Conservation (phyloP, 805 yeast genomes). For the Kuraishia ogatae region DNA sequence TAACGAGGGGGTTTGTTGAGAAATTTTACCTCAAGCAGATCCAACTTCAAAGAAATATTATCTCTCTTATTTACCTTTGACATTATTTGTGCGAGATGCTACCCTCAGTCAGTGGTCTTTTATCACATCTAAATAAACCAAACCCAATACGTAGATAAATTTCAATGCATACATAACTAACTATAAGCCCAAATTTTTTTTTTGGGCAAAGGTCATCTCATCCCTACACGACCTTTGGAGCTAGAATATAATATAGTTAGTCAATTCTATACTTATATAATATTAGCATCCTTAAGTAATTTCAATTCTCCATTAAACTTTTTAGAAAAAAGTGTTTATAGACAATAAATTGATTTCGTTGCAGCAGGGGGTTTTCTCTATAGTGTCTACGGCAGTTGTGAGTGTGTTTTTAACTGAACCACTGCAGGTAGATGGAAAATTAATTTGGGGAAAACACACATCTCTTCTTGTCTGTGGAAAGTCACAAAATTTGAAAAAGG, state of each 20-base stretch:
- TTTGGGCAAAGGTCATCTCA: background rate
- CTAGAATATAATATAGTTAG: background rate
- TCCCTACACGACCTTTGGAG: background rate
- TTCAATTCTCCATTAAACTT: background rate
- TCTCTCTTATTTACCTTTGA: slow-evolving; percentile 18
- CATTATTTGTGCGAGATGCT: background rate
- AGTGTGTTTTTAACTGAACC: too few relatives aligned
- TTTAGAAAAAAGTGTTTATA: background rate
- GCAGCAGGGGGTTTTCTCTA: too few relatives aligned
- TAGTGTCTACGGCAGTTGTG: too few relatives aligned
- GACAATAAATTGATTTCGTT: too few relatives aligned
- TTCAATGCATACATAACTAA: background rate
- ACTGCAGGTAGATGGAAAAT: too few relatives aligned
- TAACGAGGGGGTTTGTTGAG: slow-evolving; percentile 34
- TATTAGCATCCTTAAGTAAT: background rate
- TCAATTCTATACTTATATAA: background rate
- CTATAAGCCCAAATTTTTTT: background rate
- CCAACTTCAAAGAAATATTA: slow-evolving; percentile 43
- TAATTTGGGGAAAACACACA: too few relatives aligned
- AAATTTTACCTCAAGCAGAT: slow-evolving; percentile 44
- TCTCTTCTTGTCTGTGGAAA: too few relatives aligned
- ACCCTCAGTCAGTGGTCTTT: too few relatives aligned
- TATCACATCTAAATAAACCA: too few relatives aligned
- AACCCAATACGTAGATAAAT: background rate
- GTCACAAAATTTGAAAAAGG: too few relatives aligned